A percentile compares a stretch with the other conserved stretches of the same genome.
These are phyloP conservation scores for Kuraishia borneana DNA, from an alignment of 805 yeast genomes.

Conservation along the genomic window DNA sequence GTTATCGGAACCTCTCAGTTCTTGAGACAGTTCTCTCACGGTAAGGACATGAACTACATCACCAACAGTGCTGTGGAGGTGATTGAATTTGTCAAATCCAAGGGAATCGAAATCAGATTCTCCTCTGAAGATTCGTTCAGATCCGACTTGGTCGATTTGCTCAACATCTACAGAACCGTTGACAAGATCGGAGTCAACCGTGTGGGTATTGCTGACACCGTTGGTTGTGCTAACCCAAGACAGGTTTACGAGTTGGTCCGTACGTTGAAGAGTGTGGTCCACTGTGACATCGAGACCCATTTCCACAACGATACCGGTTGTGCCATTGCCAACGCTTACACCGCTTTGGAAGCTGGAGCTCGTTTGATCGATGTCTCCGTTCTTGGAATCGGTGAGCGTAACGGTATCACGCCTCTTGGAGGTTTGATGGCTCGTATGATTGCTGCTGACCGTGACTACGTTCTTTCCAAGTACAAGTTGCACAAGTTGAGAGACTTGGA, in stretches of 20 bases:
- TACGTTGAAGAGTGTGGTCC: slow-evolving; percentile 85
- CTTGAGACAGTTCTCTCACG: slow-evolving; percentile 89
- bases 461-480: slow-evolving; percentile 84
- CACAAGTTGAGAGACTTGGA: slow-evolving; percentile 95
- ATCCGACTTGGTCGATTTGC: slow-evolving; percentile 87
- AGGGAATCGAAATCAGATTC: slow-evolving; percentile 94
- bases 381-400: slow-evolving; percentile 97
- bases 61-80: slow-evolving; percentile 95
- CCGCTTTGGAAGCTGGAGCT: slow-evolving; percentile 97
- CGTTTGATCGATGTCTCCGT: slow-evolving; percentile 89
- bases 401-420: slow-evolving; percentile 95
- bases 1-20: slow-evolving; percentile 96
- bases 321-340: slow-evolving; percentile 97
- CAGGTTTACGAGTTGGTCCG: slow-evolving; percentile 95
- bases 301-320: slow-evolving; percentile 99
- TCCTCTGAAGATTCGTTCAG: slow-evolving; percentile 97
- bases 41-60: slow-evolving; percentile 97
- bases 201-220: slow-evolving; percentile 98
- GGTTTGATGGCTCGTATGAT: slow-evolving; percentile 99
- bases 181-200: slow-evolving; percentile 97
- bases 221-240: slow-evolving; percentile 98
- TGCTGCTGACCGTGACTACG: slow-evolving; percentile 96
- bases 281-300: slow-evolving; percentile 96
- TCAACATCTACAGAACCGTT: slow-evolving; percentile 92
- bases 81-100: slow-evolving; percentile 92